These are phyloP conservation scores for Lathyrus tuberosus DNA, from an alignment of 306 rosid species.

Conservation along the genomic window DNA sequence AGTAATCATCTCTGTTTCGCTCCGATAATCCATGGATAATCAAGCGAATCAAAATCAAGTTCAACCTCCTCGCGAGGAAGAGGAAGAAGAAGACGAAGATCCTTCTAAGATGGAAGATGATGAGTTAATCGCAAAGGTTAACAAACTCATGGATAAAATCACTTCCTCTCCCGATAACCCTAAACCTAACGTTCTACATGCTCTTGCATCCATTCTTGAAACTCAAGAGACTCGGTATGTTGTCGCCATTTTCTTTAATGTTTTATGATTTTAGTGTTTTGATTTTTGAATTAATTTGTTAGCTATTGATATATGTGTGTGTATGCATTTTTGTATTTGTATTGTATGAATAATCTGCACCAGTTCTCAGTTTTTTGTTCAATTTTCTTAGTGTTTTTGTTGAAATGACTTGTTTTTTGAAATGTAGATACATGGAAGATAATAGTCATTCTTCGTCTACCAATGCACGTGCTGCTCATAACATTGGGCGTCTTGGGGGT, in stretches of 20 bases:
- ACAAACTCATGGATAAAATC: conserved; percentile 78
- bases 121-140: conserved; percentile 72
- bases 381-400: not conserved
- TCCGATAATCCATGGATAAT: conserved; percentile 38
- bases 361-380: not conserved
- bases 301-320: not conserved
- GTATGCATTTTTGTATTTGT: not conserved
- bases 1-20: not conserved
- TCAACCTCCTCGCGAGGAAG: conserved; percentile 53
- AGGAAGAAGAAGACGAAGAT: conserved; percentile 57
- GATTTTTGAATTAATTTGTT: not conserved
- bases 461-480: conserved; percentile 79
- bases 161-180: conserved; percentile 80
- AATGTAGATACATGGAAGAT: conserved; percentile 86
- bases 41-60: conserved; percentile 33
- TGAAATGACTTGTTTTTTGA: conserved; percentile 2
- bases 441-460: conserved; percentile 71
- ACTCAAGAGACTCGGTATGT: conserved; percentile 71
- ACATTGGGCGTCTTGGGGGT: conserved; percentile 81
- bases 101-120: conserved; percentile 69
- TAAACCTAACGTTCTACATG: conserved; percentile 69
- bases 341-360: not conserved
- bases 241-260: not conserved
- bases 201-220: conserved; percentile 87
- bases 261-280: not conserved